phyloP scores from a whole-genome alignment of 352 stramenopile genomes.

The Globisporangium yorkense region DNA sequence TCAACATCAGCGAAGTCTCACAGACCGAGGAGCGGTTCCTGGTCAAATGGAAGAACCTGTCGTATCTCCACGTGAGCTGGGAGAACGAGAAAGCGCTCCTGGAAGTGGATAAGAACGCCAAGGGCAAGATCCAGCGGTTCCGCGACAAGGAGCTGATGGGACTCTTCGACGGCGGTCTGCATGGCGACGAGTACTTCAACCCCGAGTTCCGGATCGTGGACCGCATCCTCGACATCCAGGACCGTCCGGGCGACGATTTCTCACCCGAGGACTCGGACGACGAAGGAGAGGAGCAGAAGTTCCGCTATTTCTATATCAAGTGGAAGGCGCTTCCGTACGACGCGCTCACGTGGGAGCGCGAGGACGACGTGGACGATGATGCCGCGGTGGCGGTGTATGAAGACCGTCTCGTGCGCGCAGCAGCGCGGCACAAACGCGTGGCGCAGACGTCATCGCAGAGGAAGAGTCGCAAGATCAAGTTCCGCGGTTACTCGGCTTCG shows the following conservation, averaged over 20 bases:
- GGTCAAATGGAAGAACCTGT: conserved; percentile 89
- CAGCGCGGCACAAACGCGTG: conserved; percentile 45
- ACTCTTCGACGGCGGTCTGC: conserved; percentile 36
- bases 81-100: conserved; percentile 81
- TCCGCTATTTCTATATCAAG: conserved; percentile 98
- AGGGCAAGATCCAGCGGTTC: conserved; percentile 85
- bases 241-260: conserved; percentile 70
- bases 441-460: conserved; percentile 19
- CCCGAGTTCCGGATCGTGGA: conserved; percentile 87
- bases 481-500: conserved; percentile 61
- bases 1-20: conserved; percentile 12
- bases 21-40: conserved; percentile 66
- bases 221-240: conserved; percentile 83
- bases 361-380: conserved; percentile 93
- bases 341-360: conserved; percentile 97
- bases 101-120: conserved; percentile 80
- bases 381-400: conserved; percentile 80
- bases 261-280: conserved; percentile 34
- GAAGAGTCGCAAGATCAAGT: conserved; percentile 60
- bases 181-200: conserved; percentile 89
- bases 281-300: conserved; percentile 22
- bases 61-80: conserved; percentile 89
- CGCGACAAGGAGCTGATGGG: conserved; percentile 62
- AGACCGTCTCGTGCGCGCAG: conserved; percentile 43
- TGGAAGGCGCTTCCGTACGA: conserved; percentile 98